Conservation (phyloP, 2,329 filamentous ascomycete genomes). For the Fusarium hostae region DNA sequence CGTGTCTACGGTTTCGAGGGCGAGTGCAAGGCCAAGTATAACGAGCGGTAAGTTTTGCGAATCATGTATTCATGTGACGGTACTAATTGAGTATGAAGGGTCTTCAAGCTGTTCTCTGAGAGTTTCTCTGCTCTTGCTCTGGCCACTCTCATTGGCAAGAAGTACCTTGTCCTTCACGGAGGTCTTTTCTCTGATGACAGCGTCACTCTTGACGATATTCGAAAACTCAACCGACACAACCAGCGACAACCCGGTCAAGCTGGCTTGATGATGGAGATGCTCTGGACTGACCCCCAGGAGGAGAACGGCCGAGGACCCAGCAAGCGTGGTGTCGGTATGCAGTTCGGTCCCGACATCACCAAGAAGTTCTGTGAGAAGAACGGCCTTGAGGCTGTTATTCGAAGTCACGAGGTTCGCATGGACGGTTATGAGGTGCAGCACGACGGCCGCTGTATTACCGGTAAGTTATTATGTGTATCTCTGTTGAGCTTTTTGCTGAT, state of each 20-base stretch:
- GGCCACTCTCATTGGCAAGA: constrained; percentile 89
- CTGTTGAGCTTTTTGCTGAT: constrained; percentile 13
- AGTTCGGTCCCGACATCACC: constrained; percentile 96
- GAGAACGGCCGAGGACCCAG: constrained; percentile 88
- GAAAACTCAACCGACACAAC: constrained; percentile 89
- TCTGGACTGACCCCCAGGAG: constrained; percentile 97
- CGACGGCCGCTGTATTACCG: constrained; percentile 92
- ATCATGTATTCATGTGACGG: too few relatives aligned
- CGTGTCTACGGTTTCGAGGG: constrained; percentile 98
- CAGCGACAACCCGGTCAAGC: constrained; percentile 93
- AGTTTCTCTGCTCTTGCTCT: constrained; percentile 94
- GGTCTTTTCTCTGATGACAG: constrained; percentile 97
- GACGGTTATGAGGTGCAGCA: constrained; percentile 99
- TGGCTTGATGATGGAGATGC: constrained; percentile 99
- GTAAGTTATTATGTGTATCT: constrained; percentile 57
- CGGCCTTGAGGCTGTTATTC: constrained; percentile 91
- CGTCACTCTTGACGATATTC: constrained; percentile 89
- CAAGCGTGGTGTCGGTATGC: constrained; percentile 95
- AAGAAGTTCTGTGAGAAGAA: constrained; percentile 98
- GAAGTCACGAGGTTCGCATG: constrained; percentile 98
- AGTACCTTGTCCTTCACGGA: constrained; percentile 92
- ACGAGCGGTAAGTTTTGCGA: constrained; percentile 68
- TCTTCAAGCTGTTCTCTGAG: constrained; percentile 98
- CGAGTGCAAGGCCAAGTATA: constrained; percentile 98
- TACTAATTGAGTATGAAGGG: constrained; percentile 55